Conservation (phyloP, 257 asterid genomes). For the Petunia secreta region DNA sequence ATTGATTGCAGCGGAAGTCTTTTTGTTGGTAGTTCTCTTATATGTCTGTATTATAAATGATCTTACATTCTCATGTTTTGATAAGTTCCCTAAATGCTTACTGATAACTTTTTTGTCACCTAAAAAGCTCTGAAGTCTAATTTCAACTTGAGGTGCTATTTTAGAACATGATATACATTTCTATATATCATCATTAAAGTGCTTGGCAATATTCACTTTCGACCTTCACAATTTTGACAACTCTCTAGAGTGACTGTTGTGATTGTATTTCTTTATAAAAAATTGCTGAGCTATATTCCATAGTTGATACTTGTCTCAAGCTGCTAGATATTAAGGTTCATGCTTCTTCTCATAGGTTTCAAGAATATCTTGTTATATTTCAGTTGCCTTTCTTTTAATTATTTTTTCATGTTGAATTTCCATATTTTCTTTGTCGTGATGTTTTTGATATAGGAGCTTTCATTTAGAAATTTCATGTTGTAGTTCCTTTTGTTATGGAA, state of each 20-base stretch:
- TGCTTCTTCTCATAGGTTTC: constrained; percentile 18
- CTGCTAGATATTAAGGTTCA: not conserved
- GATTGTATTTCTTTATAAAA: not conserved
- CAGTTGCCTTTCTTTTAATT: not conserved
- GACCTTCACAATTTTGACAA: constrained; percentile 8
- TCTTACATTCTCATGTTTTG: not conserved
- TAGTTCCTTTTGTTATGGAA: not conserved
- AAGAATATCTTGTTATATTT: constrained; percentile 11
- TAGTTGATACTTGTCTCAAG: not conserved
- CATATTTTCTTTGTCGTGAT: constrained; percentile 10
- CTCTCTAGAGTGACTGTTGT: not conserved
- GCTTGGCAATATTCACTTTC: constrained; percentile 15
- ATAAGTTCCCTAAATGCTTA: constrained; percentile 9
- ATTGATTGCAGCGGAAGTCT: not conserved
- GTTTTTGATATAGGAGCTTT: not conserved
- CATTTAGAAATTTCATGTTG: not conserved
- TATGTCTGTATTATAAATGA: not conserved
- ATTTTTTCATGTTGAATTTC: not conserved
- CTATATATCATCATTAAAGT: constrained; percentile 10
- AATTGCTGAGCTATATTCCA: not conserved
- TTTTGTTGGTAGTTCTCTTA: not conserved
- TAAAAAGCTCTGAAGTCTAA: not conserved
- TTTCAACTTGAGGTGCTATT: not conserved
- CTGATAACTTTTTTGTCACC: not conserved
- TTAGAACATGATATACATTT: not conserved